Percentiles rank a stretch among this genome's conserved stretches.
These are phyloP conservation scores for Acanthamoeba triangularis DNA, from an alignment of 208 protist species.

Conservation along the genomic window DNA sequence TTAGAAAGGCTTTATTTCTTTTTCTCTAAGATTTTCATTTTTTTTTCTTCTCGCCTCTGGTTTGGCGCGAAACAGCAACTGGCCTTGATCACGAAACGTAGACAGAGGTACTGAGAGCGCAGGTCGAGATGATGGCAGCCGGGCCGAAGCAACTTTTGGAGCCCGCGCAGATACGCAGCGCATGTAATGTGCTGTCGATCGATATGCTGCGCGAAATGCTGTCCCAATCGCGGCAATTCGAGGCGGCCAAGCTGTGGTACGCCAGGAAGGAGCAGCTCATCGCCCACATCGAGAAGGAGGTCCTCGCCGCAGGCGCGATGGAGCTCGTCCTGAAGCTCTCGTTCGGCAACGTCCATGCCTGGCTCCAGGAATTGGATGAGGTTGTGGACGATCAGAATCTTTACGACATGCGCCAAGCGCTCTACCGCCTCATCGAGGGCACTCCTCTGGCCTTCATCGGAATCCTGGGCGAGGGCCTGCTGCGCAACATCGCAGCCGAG, in stretches of 20 bases:
- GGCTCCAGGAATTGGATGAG: not conserved
- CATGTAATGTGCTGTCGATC: not conserved
- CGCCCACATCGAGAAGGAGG: not conserved
- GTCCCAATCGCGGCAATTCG: not conserved
- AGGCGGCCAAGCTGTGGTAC: not conserved
- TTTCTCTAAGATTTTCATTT: too few species aligned
- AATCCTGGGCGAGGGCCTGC: not conserved
- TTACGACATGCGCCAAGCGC: conserved; percentile 23
- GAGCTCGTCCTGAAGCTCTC: not conserved
- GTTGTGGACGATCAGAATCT: not conserved
- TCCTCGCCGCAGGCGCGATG: not conserved
- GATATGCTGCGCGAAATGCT: conserved; percentile 7
- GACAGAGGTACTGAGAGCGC: not conserved
- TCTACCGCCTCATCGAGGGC: not conserved
- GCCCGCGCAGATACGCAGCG: not conserved
- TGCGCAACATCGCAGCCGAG: conserved; percentile 11
- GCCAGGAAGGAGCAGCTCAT: not conserved
- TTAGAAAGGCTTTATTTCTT: too few species aligned
- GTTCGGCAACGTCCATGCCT: not conserved
- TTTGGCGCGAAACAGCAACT: not conserved
- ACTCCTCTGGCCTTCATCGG: conserved; percentile 9
- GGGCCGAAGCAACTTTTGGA: conserved; percentile 11
- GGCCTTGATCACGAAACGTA: not conserved
- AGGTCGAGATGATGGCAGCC: not conserved
- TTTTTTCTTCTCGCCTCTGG: too few species aligned